Base-by-base conservation (phyloP, 1,284 basidiomycete genomes). In the Ustilago nuda region DNA sequence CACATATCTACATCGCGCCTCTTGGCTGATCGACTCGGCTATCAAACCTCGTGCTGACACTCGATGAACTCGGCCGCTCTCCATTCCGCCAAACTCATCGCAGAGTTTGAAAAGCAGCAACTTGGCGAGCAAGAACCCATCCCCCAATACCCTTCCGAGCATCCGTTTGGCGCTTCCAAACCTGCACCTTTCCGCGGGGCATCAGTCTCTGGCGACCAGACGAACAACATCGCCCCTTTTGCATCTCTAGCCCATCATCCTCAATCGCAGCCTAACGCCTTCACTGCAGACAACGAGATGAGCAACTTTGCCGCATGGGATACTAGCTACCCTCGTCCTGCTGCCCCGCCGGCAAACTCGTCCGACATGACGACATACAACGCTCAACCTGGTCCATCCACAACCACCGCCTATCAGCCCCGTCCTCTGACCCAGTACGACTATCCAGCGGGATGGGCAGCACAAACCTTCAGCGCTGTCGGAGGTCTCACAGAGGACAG, bases 401-500 rank as follows among this genome's bases (percentile, higher is more conserved):
- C 43, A n/a, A 23, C 27, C 23, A 33, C 32, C 17, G n/a, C 19
- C 46, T 54, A 62, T 17, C 66, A 61, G 17, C 64, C 72, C 33
- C 67, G 65, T 17, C 27, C 65, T 27, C 64, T 76, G n/a, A 70
- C 63, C 1, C 66, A 68, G 27, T 76, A 60, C 71, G 77, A 79
- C 55, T 72, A 76, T 23, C 71, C 77, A 2, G 77, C 59, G 43
- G 77, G 77, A 32, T 73, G 74, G 77, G 77, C 74, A 13, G 73
- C 74, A 4, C 74, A 76, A 37, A 69, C 71, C 0, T 60, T 61
- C 32, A 50, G 39, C 37, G 68, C 53, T 11, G 57, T 54, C 4
- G 77, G 70, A 9, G 77, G 70, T 2, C 61, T 76, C 32, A 76
- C 74, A 2, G 71, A 79, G 46, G 74, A 79, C 52, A 83, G 72